These are phyloP conservation scores for Hondaea fermentalgiana DNA, from an alignment of 108 stramenopile species.

Conservation along the genomic window DNA sequence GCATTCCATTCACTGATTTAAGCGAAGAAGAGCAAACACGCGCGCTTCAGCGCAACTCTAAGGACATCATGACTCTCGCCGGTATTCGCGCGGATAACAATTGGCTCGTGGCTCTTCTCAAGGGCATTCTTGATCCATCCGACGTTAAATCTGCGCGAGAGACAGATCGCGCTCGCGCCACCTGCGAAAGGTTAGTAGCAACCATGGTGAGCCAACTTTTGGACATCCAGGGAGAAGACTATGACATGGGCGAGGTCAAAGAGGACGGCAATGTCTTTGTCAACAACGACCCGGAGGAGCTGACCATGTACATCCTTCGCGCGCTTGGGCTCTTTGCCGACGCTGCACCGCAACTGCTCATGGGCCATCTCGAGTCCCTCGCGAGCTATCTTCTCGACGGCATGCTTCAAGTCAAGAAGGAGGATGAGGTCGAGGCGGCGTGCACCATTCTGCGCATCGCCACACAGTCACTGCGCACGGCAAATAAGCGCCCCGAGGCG, in stretches of 20 bases:
- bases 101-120: neutral
- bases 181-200: neutral
- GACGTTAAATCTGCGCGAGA: neutral
- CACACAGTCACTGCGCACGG: neutral
- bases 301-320: neutral
- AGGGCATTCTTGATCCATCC: neutral
- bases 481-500: neutral
- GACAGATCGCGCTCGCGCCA: neutral
- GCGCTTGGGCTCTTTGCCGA: neutral
- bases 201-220: neutral
- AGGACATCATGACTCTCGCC: neutral
- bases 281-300: neutral
- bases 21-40: neutral
- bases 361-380: neutral
- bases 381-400: neutral
- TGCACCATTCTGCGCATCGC: neutral
- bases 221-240: neutral
- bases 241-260: neutral
- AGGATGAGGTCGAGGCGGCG: neutral
- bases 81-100: neutral
- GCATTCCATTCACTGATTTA: neutral
- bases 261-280: neutral
- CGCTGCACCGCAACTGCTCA: neutral
- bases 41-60: neutral
- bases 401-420: neutral